phyloP scores from a whole-genome alignment of 1,284 basidiomycete genomes.

The Austroboletus sp. region DNA sequence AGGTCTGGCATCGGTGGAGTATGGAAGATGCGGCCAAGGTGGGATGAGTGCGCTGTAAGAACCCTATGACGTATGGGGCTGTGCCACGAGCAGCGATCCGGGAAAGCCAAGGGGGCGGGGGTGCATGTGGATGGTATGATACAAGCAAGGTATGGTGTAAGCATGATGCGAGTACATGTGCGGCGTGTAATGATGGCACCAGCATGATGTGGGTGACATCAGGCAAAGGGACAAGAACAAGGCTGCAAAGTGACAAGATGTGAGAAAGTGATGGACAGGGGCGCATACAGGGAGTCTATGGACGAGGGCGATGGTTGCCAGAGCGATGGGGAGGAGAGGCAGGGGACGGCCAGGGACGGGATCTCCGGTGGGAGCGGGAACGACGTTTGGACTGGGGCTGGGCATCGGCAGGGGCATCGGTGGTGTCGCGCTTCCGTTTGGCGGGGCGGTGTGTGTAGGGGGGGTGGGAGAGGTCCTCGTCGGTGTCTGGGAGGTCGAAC shows the following conservation, averaged over 20 bases:
- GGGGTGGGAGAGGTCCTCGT: constrained; percentile 62
- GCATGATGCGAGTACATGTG: constrained; percentile 28
- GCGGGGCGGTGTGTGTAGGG: constrained; percentile 49
- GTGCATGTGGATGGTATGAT: constrained; percentile 24
- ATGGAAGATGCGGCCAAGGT: constrained; percentile 10
- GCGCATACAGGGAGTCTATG: constrained; percentile 12
- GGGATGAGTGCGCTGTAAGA: neutral
- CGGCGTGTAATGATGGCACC: constrained; percentile 12
- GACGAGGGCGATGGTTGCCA: constrained; percentile 17
- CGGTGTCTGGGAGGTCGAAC: constrained; percentile 60
- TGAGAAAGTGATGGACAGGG: constrained; percentile 16
- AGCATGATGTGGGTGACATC: constrained; percentile 8
- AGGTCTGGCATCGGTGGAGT: constrained; percentile 13
- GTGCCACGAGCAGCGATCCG: constrained; percentile 5
- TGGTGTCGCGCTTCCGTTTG: constrained; percentile 49
- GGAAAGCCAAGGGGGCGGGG: neutral
- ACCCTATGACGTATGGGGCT: constrained; percentile 27
- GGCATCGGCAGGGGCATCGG: constrained; percentile 20
- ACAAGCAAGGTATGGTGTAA: constrained; percentile 23
- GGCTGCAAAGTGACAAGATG: constrained; percentile 11
- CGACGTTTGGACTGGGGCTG: constrained; percentile 25
- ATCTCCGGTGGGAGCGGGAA: constrained; percentile 13
- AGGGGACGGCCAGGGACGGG: constrained; percentile 13
- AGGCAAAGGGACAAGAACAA: constrained; percentile 8
- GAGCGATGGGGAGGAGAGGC: constrained; percentile 10